Conservation (phyloP, 345 rosid species). For the Boechera divaricarpa region DNA sequence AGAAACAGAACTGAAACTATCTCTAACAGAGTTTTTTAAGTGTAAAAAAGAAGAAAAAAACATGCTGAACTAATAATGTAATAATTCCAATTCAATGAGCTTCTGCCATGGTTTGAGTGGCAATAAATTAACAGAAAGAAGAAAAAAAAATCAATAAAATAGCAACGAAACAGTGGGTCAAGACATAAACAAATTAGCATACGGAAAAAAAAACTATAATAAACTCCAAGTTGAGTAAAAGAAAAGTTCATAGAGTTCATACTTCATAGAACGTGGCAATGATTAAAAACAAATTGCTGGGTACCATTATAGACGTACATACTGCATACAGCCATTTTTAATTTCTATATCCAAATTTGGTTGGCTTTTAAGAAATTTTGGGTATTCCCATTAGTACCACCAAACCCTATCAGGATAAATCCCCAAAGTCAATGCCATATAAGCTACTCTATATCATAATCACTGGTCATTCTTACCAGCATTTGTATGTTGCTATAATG, state of each 20-base stretch:
- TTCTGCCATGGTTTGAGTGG: conserved; percentile 20
- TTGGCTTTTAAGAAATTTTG: background rate
- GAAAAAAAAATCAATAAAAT: conserved; percentile 8
- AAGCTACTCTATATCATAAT: background rate
- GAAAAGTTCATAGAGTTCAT: conserved; percentile 31
- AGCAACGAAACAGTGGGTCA: conserved; percentile 33
- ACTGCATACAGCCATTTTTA: background rate
- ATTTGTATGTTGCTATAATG: conserved; percentile 8
- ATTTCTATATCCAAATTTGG: background rate
- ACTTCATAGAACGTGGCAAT: conserved; percentile 36
- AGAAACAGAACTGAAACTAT: conserved; percentile 33
- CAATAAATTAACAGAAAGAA: background rate
- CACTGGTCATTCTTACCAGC: conserved; percentile 6
- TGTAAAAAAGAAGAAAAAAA: background rate
- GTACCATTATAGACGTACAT: conserved; percentile 5
- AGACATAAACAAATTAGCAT: conserved; percentile 34
- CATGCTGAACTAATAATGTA: conserved; percentile 3
- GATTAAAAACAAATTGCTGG: background rate
- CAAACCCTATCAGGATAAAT: background rate
- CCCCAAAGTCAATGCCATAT: conserved; percentile 12
- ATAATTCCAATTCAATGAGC: conserved; percentile 19
- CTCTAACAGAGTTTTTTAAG: conserved; percentile 24
- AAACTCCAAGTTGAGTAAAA: conserved; percentile 30
- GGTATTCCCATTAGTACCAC: conserved; percentile 17
- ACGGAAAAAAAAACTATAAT: background rate